A percentile compares a stretch with the other conserved stretches of the same genome.
Evolutionary conservation across 202 grass and related monocot species (phyloP).

Genomic region (Carex arenaria): DNA sequence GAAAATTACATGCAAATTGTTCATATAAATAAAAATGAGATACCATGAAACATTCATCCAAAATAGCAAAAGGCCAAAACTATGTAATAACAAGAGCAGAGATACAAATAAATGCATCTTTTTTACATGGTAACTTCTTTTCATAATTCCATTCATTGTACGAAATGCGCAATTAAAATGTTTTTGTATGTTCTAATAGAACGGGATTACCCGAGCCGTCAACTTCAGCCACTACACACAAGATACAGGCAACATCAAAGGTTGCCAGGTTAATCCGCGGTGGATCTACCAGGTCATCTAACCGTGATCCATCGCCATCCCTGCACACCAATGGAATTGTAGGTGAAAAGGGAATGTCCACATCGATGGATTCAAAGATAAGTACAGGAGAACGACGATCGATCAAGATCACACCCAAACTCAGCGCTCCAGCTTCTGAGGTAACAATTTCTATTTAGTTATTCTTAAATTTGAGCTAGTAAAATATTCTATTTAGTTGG

Average conservation of each 20-base stretch:
- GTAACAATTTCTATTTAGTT: neutral
- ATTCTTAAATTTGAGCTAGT: neutral
- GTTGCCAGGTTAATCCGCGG: conserved; percentile 43
- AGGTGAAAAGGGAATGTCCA: conserved; percentile 38
- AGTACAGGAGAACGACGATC: conserved; percentile 38
- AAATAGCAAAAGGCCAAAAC: neutral
- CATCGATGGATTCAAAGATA: conserved; percentile 51
- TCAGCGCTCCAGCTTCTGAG: conserved; percentile 29
- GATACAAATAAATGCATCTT: neutral
- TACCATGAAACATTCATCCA: neutral
- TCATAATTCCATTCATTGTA: neutral
- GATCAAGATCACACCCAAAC: conserved; percentile 34
- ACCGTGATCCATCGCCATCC: conserved; percentile 30
- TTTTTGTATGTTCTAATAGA: conserved; percentile 21
- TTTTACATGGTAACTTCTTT: neutral
- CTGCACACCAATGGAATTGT: conserved; percentile 29
- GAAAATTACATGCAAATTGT: neutral
- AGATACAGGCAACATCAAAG: conserved; percentile 35
- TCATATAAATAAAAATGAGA: neutral
- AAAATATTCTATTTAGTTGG: neutral
- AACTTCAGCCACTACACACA: conserved; percentile 19
- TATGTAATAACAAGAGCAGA: neutral
- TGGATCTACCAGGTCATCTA: conserved; percentile 38
- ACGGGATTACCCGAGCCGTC: conserved; percentile 34
- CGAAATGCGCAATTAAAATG: neutral